Evolutionary conservation across 805 yeast genomes (phyloP).

Genomic region (Jamesozyma jinghongensis): DNA sequence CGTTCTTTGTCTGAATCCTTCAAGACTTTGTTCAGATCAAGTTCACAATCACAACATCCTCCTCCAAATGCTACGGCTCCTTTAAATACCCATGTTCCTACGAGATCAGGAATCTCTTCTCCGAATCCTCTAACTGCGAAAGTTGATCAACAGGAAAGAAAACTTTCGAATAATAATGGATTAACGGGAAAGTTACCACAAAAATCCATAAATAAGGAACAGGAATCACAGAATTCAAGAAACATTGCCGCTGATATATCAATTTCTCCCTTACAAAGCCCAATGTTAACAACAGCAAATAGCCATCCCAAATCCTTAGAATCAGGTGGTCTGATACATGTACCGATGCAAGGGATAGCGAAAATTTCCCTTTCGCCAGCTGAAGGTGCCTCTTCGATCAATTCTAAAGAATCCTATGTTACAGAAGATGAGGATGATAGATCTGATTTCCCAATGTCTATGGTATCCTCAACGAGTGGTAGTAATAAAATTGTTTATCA

Average conservation of each 20-base stretch:
- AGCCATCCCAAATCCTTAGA: neutral
- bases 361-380: conserved; percentile 16
- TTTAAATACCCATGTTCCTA: too few species aligned
- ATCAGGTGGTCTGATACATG: neutral
- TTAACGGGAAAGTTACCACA: conserved; percentile 5
- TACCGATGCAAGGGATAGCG: conserved; percentile 12
- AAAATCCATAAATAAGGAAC: conserved; percentile 14
- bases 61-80: neutral
- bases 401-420: conserved; percentile 15
- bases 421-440: conserved; percentile 19
- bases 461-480: too few species aligned
- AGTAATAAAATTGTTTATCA: neutral
- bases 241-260: conserved; percentile 3
- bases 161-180: too few species aligned
- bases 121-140: too few species aligned
- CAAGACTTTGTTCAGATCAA: conserved; percentile 19
- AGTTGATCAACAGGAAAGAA: too few species aligned
- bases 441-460: neutral
- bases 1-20: conserved; percentile 23
- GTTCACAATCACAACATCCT: neutral
- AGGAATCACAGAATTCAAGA: conserved; percentile 16
- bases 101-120: too few species aligned
- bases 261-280: conserved; percentile 12
- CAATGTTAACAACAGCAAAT: conserved; percentile 5
- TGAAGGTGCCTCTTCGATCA: conserved; percentile 9